Base-by-base conservation (phyloP, 2,329 filamentous ascomycete species). In the Periconia digitata region DNA sequence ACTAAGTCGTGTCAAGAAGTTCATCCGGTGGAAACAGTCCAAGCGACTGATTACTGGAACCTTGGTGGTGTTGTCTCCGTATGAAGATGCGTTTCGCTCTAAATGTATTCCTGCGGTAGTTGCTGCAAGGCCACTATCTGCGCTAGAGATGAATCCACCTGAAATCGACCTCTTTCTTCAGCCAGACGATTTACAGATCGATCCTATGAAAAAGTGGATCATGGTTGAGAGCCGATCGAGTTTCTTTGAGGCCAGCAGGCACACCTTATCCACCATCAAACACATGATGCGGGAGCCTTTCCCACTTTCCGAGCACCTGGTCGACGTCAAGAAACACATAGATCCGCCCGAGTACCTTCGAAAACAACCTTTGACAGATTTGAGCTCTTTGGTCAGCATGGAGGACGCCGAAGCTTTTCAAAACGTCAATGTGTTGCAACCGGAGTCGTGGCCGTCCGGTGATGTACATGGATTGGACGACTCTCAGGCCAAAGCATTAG, bases 121-220 rank as follows among this genome's bases (percentile, higher is more conserved):
- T 18, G 88, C 87, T 5, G 87, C 87, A 15, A 79, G 89, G 12
- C 83, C 84, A 0, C 66, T 90, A 3, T 71, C 76, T 1, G 82
- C 81, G 0, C 71, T 95, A 0, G 79, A 86, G 34, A 76, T 82
- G 24, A 81, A 83, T 37, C 85, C 87, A 0, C 86, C 89, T 0
- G 80, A 85, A 27, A 79, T 96, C 15, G 90, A 96, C 55, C 74
- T 96, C 0, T 86, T 86, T 61, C 92, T 90, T 74, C 80, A 82
- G 0, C 60, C 76, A 0, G 73, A 82, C 2, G 81, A 91, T 20
- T 74, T 85, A 0, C 75, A 82, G 17, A 76, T 95, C 41, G 87
- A 96, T 59, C 84, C 90, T 0, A 78, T 80, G 15, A 69, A 80
- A 27, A 84, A 87, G 58, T 85, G 85, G 67, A 70, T 92, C 10